A percentile compares a stretch with the other conserved stretches of the same genome.
These are phyloP conservation scores for Hermanozyma aechmeae DNA, from an alignment of 805 yeast genomes.

Conservation along the genomic window DNA sequence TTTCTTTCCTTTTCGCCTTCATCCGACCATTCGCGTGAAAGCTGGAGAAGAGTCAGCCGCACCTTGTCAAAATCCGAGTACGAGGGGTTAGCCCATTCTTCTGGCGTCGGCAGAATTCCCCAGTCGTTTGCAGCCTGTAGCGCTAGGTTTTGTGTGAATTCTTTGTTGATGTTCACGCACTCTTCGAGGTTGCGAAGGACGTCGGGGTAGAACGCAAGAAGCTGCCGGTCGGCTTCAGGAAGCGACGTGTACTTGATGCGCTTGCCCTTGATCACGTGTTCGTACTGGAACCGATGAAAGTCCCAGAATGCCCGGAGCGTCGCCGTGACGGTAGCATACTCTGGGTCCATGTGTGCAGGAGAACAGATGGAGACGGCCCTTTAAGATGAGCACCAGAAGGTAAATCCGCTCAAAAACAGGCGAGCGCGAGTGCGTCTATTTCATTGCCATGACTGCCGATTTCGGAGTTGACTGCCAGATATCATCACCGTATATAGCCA, in stretches of 20 bases:
- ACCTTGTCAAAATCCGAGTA: slow-evolving; percentile 47
- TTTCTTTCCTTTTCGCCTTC: slow-evolving; percentile 42
- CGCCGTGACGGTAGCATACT: slow-evolving; percentile 25
- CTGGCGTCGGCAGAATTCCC: slow-evolving; percentile 35
- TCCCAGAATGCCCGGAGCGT: slow-evolving; percentile 26
- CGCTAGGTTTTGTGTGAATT: slow-evolving; percentile 36
- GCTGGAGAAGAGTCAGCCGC: slow-evolving; percentile 43
- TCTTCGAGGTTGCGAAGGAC: slow-evolving; percentile 31
- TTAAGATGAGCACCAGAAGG: background rate
- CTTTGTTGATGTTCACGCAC: slow-evolving; percentile 36
- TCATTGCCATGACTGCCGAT: too few species aligned
- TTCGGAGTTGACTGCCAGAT: too few species aligned
- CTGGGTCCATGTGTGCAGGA: slow-evolving; percentile 15
- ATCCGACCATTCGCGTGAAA: slow-evolving; percentile 53
- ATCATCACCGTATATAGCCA: too few species aligned
- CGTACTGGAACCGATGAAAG: slow-evolving; percentile 23
- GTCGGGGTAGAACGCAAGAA: slow-evolving; percentile 42
- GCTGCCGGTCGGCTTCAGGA: slow-evolving; percentile 26
- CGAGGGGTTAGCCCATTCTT: slow-evolving; percentile 33
- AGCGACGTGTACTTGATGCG: slow-evolving; percentile 18
- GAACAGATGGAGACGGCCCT: background rate
- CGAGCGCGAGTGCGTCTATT: background rate
- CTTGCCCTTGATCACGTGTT: slow-evolving; percentile 24
- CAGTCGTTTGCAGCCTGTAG: slow-evolving; percentile 35
- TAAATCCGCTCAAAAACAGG: background rate